Evolutionary conservation across 352 stramenopile species (phyloP), one percentile per base, ranked within the genome.

Genomic region (Bremia lactucae): DNA sequence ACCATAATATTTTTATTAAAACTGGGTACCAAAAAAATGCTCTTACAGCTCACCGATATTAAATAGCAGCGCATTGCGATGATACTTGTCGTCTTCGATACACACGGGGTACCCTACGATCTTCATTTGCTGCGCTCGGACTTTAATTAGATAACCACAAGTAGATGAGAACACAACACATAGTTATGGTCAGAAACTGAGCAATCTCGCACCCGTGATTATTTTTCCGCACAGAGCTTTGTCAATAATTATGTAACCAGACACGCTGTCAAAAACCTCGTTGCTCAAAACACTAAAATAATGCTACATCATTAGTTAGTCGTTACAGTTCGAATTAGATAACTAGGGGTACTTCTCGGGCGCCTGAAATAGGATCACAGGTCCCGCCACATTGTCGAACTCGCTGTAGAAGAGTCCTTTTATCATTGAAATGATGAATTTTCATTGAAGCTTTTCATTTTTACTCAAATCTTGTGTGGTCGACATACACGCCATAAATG

Each of bases 361-460:
- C 31, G 78, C 79, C 51, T 95, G 83, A 59, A 92, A 94, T 36
- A 93, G 70, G 58, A 95, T 89, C 53, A 90, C 78, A 21, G 79
- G 79, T n/a, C 84, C 84, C 9, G 77, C 75, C 37, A 87, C 66
- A 66, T 95, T 95, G 70, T 95, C 82, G 50, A 95, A 95, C 62
- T 95, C 84, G 60, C 74, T 87, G 59, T 95, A 95, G 63, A 95
- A 94, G 14, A 95, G 40, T 4, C 74, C 81, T 55, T 87, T 83
- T 51, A 91, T 72, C 78, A 88, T 88, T 21, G 26, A n/a, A n/a
- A n/a, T n/a, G n/a, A n/a, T n/a, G n/a, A n/a, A n/a, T n/a, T n/a
- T n/a, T n/a, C n/a, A n/a, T n/a, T n/a, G n/a, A n/a, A n/a, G n/a
- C n/a, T n/a, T n/a, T n/a, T n/a, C n/a, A n/a, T n/a, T n/a, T n/a